Conservation (phyloP, 805 yeast species). For the Helenozyma rhizophorensis region DNA sequence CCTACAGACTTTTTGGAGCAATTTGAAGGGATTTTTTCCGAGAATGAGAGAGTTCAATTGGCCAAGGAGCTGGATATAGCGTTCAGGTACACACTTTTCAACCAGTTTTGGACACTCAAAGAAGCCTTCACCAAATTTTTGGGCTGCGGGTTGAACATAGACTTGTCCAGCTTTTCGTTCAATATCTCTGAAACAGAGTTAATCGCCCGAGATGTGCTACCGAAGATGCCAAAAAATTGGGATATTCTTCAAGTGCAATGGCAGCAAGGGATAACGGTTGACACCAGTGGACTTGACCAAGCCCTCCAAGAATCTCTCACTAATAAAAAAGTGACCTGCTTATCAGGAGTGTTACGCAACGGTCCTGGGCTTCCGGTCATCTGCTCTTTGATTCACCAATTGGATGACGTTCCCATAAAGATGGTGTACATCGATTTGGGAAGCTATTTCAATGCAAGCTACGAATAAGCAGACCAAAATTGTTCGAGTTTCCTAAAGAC, state of each 20-base stretch:
- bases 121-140: constrained; percentile 67
- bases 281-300: constrained; percentile 1
- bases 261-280: constrained; percentile 8
- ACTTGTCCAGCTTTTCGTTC: constrained; percentile 11
- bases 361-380: neutral
- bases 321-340: constrained; percentile 3
- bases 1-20: constrained; percentile 26
- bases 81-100: constrained; percentile 33
- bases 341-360: constrained; percentile 3
- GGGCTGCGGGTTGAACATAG: constrained; percentile 50
- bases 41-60: constrained; percentile 29
- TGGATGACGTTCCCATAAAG: neutral
- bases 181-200: neutral
- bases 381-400: constrained; percentile 6
- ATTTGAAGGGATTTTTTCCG: constrained; percentile 41
- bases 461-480: too few species aligned
- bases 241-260: constrained; percentile 1
- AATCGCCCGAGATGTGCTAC: too few species aligned
- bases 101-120: constrained; percentile 73
- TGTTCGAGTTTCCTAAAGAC: too few species aligned
- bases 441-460: too few species aligned
- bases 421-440: too few species aligned
- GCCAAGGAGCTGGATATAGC: constrained; percentile 8
- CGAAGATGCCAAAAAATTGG: neutral
- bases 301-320: too few species aligned